These are phyloP conservation scores for Diaporthe sp. DNA, from an alignment of 2,329 filamentous ascomycete genomes.

Conservation along the genomic window DNA sequence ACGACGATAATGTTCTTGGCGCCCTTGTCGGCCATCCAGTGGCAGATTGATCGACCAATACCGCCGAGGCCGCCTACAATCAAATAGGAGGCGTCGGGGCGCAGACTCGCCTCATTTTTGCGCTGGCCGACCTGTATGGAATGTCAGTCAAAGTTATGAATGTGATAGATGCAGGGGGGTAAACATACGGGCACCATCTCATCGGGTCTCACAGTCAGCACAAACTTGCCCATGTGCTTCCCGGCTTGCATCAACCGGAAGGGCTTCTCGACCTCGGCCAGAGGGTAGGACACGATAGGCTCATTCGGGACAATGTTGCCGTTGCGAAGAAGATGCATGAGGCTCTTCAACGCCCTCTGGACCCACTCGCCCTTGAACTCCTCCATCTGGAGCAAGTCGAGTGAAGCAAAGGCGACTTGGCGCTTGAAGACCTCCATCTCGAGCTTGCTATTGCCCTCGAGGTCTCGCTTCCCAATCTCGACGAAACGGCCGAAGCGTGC, in stretches of 20 bases:
- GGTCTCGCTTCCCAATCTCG: slow-evolving; percentile 59
- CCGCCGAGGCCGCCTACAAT: slow-evolving; percentile 52
- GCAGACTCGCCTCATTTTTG: too few relatives aligned
- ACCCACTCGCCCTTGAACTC: too few relatives aligned
- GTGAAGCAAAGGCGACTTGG: slow-evolving; percentile 51
- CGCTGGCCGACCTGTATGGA: too few relatives aligned
- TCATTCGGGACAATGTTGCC: background rate
- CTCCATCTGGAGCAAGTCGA: slow-evolving; percentile 48
- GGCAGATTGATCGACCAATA: slow-evolving; percentile 47
- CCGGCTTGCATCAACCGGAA: slow-evolving; percentile 53
- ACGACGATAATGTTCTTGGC: slow-evolving; percentile 44
- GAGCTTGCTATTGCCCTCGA: slow-evolving; percentile 56
- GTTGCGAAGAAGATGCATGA: too few relatives aligned
- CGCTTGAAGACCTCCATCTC: slow-evolving; percentile 60
- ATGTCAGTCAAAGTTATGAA: too few relatives aligned
- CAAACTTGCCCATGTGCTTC: slow-evolving; percentile 52
- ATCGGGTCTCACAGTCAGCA: slow-evolving; percentile 31
- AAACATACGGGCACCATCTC: too few relatives aligned
- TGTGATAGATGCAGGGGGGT: too few relatives aligned
- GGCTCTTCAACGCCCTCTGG: too few relatives aligned
- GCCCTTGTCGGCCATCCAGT: slow-evolving; percentile 48
- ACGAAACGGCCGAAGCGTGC: slow-evolving; percentile 59
- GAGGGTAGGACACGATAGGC: slow-evolving; percentile 39
- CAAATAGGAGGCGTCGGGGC: slow-evolving; percentile 46
- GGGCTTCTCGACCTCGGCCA: slow-evolving; percentile 46